Base-by-base conservation (phyloP, 1,284 basidiomycete genomes). In the Leccinum pachyderme region DNA sequence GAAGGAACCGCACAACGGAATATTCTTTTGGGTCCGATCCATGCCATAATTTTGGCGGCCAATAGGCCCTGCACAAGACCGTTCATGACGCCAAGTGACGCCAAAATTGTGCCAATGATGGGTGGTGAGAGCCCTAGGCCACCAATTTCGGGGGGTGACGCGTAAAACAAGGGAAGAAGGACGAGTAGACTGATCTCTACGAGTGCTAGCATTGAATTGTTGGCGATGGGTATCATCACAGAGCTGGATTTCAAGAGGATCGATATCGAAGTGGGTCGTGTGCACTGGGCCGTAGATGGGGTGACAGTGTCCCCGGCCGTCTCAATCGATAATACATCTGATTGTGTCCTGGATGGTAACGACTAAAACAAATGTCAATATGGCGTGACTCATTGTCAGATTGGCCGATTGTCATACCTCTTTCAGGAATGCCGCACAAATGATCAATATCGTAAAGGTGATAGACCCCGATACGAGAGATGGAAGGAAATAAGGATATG, bases 151-250 rank as follows among this genome's bases (percentile, higher is more conserved):
- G 85, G 73, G 7, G 88, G 86, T 3, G 85, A 87, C 12, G 86
- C 79, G 56, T 82, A 77, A 69, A 88, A 89, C 22, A 90, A 68
- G 3, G 87, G 87, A 24, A 84, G 78, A 22, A 91, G 76, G 12
- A 82, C 81, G 25, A 82, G 77, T 62, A 81, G 79, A 1, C 81
- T 69, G 51, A 90, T 87, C 52, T 90, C 86, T 25, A 88, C 73
- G 12, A 90, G 75, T 4, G 82, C 80, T 7, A 90, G 74, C 13
- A 70, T 71, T n/a, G 81, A 83, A 63, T 89, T 90, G 64, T 87
- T 89, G n/a, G 72, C 72, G 7, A 82, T 80, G 3, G 87, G 80
- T 57, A 85, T 71, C 47, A 87, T 64, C 7, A 91, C 84, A 4
- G 74, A 79, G 25, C 45, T 44, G 2, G 47, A 62, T 49, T 37